phyloP scores from a whole-genome alignment of 2,329 filamentous ascomycete genomes.

The Cercospora zeina region DNA sequence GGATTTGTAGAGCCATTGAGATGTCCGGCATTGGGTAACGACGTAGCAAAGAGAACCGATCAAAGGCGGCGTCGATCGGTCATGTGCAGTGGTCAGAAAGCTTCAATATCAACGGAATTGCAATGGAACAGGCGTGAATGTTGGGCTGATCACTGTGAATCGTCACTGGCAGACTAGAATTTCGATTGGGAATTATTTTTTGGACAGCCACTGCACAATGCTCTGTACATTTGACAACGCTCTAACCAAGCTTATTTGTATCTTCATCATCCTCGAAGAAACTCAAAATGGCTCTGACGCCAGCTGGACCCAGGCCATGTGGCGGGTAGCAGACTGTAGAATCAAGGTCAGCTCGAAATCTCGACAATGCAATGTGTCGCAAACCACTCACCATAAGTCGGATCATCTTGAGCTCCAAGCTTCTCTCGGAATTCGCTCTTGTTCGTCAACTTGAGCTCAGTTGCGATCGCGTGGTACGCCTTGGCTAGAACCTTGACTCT shows the following conservation, averaged over 20 bases:
- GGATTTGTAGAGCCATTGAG: too few species aligned
- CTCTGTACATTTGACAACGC: conserved; percentile 1
- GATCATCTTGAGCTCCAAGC: conserved; percentile 79
- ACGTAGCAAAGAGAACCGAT: too few species aligned
- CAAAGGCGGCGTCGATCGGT: too few species aligned
- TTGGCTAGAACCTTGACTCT: conserved; percentile 78
- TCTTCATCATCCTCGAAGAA: conserved; percentile 75
- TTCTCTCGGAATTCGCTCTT: conserved; percentile 92
- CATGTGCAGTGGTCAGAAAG: too few species aligned
- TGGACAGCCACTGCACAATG: background rate
- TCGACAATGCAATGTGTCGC: background rate
- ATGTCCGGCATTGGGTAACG: too few species aligned
- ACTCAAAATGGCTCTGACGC: conserved; percentile 80
- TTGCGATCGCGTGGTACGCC: conserved; percentile 78
- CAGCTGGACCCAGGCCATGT: conserved; percentile 77
- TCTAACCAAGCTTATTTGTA: conserved; percentile 26
- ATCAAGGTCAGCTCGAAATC: background rate
- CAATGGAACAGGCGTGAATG: too few species aligned
- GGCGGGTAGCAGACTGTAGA: conserved; percentile 75
- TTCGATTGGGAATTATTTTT: background rate
- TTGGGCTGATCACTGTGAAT: too few species aligned
- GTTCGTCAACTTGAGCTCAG: conserved; percentile 76
- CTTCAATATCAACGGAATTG: too few species aligned
- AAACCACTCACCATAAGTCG: conserved; percentile 60
- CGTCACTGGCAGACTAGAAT: too few species aligned